phyloP scores from a whole-genome alignment of 208 protist genomes.

The Naegleria gruberi region DNA sequence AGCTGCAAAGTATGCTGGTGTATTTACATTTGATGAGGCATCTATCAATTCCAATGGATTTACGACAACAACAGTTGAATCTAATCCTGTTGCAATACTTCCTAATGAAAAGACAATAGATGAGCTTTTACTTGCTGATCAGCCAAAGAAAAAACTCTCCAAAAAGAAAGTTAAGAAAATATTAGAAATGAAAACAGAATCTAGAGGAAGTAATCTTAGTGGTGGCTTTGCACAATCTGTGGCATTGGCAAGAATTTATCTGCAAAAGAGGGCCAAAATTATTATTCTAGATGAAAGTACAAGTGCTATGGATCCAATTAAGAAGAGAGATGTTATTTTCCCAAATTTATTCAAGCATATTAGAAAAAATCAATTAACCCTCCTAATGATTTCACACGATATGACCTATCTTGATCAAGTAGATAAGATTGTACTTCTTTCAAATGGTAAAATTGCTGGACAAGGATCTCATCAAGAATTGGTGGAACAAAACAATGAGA shows the following conservation, averaged over 20 bases:
- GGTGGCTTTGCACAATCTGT: conserved; percentile 27
- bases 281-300: conserved; percentile 17
- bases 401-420: background rate
- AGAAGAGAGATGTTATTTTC: conserved; percentile 19
- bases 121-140: background rate
- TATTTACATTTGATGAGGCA: conserved; percentile 19
- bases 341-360: conserved; percentile 16
- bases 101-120: background rate
- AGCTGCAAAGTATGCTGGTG: conserved; percentile 11
- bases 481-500: background rate
- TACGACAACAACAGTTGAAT: background rate
- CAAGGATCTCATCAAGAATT: background rate
- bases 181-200: background rate
- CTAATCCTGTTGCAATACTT: background rate
- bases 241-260: conserved; percentile 16
- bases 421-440: background rate
- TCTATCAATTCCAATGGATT: background rate
- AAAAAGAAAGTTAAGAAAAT: conserved; percentile 8
- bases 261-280: conserved; percentile 1
- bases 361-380: background rate
- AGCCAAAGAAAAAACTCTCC: background rate
- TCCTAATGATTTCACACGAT: conserved; percentile 21
- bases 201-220: conserved; percentile 18
- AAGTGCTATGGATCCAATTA: conserved; percentile 24
- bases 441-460: background rate